Base-by-base conservation (phyloP, 2,329 filamentous ascomycete species). In the Ophiostoma angusticollis region DNA sequence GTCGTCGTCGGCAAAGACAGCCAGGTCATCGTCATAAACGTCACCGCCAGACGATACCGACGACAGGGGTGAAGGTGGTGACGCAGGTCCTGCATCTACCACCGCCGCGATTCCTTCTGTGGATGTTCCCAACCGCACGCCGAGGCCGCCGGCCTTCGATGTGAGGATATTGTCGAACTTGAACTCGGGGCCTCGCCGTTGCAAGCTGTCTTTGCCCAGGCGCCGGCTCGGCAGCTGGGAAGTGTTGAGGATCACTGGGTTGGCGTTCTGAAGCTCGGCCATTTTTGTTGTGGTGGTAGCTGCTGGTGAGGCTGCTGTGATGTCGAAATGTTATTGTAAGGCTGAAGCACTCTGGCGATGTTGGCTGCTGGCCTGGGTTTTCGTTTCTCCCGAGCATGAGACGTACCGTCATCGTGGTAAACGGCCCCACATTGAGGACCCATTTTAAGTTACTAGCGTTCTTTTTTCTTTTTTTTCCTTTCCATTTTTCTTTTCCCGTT, bases 221-320 rank as follows among this genome's bases (percentile, higher is more conserved):
- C 74, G 70, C 47, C 87, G 79, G 22, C 84, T 91, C 31, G 91
- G 87, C 36, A 98, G 75, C 61, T 96, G 84, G 31, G 84, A 84
- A 37, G 78, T 73, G 61, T 80, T 93, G 53, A 96, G 67, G 55
- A 98, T 87, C 47, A 84, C 93, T 39, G 91, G 91, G 64, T 98
- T 96, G 47, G 83, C 85, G 61, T 94, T 94, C 50, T 80, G 74
- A 33, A 69, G 56, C 29, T 61, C 59, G 45, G 59, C 54, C 60
- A 65, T 66, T 30, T 29, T 46, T 28, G 34, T 21, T 30, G 21
- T 28, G 22, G n/a, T n/a, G n/a, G n/a, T n/a, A n/a, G n/a, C n/a
- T n/a, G n/a, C n/a, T n/a, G n/a, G n/a, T n/a, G n/a, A n/a, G n/a
- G n/a, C n/a, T n/a, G n/a, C n/a, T n/a, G n/a, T n/a, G n/a, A n/a